Base-by-base conservation (phyloP, 2,329 filamentous ascomycete genomes). In the Arthrobotrys iridis region DNA sequence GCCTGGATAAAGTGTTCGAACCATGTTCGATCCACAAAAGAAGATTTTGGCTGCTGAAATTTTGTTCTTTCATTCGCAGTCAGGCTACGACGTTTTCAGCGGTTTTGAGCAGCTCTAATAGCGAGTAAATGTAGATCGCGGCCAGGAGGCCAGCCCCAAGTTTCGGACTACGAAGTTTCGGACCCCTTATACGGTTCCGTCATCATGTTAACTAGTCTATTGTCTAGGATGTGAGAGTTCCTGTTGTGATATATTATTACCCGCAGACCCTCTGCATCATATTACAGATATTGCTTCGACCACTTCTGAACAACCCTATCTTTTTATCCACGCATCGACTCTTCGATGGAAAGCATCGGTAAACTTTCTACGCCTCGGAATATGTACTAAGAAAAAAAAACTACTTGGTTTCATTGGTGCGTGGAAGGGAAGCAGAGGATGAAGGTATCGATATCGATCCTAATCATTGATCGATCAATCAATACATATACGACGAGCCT, bases 121-220 rank as follows among this genome's bases (percentile, higher is more conserved):
- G 41, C 50, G 37, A 43, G 59, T 50, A 48, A 24, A 68, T 72
- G 67, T 41, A 48, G 59, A 72, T 72, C 67, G 26, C 33, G 11
- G 26, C 40, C 48, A 46, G 48, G 37, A 57, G 46, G 45, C 55
- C 20, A 40, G 46, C 35, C 48, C 67, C 43, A 70, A 50, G 30
- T 43, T 66, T 58, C 41, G 59, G 68, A 52, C 50, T 33, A 13
- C 41, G 40, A 50, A 22, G n/a, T 58, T 60, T 66, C 22, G 67
- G 48, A 20, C 60, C 52, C 26, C 41, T 8, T 41, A 33, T 13
- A 13, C n/a, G 60, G 35, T 15, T 40, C 55, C 55, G 24, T 22
- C 18, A 22, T 35, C 24, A 45, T 33, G 35, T 22, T 28, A 24
- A 2, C 18, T 15, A 13, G 24, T 18, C 15, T n/a, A n/a, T 18